Percentiles rank a stretch among this genome's conserved stretches.
phyloP scores from a whole-genome alignment of 2,329 filamentous ascomycete species.

The Chlorencoelia australis region DNA sequence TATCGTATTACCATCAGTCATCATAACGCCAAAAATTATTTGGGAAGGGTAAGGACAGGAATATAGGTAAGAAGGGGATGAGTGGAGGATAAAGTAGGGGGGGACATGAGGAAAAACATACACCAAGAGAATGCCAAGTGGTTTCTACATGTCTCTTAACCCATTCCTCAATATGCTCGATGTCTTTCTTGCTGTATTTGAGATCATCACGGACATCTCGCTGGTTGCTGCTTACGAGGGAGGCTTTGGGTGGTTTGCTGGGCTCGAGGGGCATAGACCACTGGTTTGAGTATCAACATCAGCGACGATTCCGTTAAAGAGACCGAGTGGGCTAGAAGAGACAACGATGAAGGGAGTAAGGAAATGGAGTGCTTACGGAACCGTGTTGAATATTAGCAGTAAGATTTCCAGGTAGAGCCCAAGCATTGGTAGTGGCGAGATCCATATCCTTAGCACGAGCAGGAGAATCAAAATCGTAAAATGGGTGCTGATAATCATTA shows the following conservation, averaged over 20 bases:
- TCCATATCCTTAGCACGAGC: slow-evolving; percentile 65
- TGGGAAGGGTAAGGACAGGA: no score
- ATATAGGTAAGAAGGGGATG: no score
- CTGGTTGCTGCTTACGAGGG: slow-evolving; percentile 52
- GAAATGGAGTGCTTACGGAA: slow-evolving; percentile 32
- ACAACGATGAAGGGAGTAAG: no score
- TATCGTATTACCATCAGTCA: no score
- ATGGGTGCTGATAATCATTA: slow-evolving; percentile 46
- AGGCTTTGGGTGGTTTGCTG: slow-evolving; percentile 36
- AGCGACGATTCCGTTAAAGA: no score
- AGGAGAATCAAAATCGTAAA: slow-evolving; percentile 60
- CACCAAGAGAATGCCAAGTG: slow-evolving; percentile 28
- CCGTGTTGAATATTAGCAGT: slow-evolving; percentile 33
- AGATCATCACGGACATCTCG: slow-evolving; percentile 52
- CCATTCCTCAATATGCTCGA: slow-evolving; percentile 36
- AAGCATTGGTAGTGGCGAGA: slow-evolving; percentile 62
- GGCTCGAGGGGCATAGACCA: slow-evolving; percentile 54
- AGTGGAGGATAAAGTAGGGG: background rate
- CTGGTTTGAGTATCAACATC: no score
- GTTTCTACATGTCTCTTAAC: slow-evolving; percentile 49
- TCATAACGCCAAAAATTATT: no score
- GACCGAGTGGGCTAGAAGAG: no score
- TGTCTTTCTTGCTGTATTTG: slow-evolving; percentile 53
- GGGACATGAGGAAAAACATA: slow-evolving; percentile 31
- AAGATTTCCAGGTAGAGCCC: slow-evolving; percentile 48